Percentiles rank a stretch among this genome's conserved stretches.
Evolutionary conservation across 1,139 yeast genomes (phyloP).

Genomic region (Blastobotrys serpentis): DNA sequence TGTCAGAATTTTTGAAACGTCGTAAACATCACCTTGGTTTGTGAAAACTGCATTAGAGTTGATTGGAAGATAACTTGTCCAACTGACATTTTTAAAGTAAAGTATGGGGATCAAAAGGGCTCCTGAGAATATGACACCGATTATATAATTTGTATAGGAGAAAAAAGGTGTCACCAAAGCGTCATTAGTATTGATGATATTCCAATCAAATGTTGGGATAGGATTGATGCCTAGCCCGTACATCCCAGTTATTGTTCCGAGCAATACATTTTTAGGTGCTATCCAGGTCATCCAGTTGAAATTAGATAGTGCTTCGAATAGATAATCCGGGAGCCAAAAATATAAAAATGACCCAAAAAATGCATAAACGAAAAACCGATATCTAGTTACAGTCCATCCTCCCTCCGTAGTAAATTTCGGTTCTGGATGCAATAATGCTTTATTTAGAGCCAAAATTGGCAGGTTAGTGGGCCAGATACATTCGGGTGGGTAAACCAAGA

Average conservation of each 20-base stretch:
- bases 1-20: constrained; percentile 43
- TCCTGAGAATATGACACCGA: constrained; percentile 48
- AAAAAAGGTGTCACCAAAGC: constrained; percentile 46
- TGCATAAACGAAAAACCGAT: constrained; percentile 45
- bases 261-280: constrained; percentile 50
- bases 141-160: constrained; percentile 41
- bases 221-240: constrained; percentile 60
- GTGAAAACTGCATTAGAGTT: constrained; percentile 48
- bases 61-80: constrained; percentile 55
- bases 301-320: constrained; percentile 50
- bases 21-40: constrained; percentile 48
- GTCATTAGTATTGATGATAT: constrained; percentile 33
- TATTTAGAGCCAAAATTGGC: constrained; percentile 54
- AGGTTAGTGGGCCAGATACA: constrained; percentile 57
- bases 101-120: constrained; percentile 43
- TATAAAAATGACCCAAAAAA: constrained; percentile 46
- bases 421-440: constrained; percentile 47
- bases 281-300: constrained; percentile 71
- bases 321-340: constrained; percentile 57
- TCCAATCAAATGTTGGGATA: constrained; percentile 42
- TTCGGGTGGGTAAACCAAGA: constrained; percentile 57
- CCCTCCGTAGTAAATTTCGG: constrained; percentile 33
- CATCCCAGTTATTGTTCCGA: constrained; percentile 56
- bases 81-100: constrained; percentile 50
- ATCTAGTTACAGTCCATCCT: constrained; percentile 49